A percentile compares a stretch with the other conserved stretches of the same genome.
Evolutionary conservation across 1,284 basidiomycete species (phyloP).

Genomic region (Limonomyces culmigenus): DNA sequence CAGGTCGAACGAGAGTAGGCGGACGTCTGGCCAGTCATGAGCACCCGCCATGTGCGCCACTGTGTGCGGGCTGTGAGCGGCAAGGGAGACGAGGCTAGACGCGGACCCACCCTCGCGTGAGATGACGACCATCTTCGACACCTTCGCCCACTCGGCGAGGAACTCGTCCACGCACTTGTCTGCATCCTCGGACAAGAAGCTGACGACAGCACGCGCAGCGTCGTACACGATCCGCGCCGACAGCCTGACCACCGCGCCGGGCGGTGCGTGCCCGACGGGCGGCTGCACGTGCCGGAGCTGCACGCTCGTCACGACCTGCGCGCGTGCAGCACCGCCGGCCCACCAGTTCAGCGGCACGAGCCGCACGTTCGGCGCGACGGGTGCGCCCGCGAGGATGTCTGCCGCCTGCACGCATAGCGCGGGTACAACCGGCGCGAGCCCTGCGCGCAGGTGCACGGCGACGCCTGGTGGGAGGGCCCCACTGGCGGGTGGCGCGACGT

Average conservation of each 20-base stretch:
- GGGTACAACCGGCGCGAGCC: slow-evolving; percentile 58
- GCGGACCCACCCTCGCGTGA: slow-evolving; percentile 59
- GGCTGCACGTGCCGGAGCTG: slow-evolving; percentile 79
- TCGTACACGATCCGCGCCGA: slow-evolving; percentile 80
- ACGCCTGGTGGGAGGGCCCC: slow-evolving; percentile 20
- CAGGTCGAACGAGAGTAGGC: slow-evolving; percentile 71
- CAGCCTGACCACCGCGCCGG: slow-evolving; percentile 50
- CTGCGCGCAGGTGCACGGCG: slow-evolving; percentile 34
- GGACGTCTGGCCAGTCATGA: slow-evolving; percentile 54
- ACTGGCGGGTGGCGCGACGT: slow-evolving; percentile 49
- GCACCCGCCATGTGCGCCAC: slow-evolving; percentile 69
- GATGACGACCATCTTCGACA: slow-evolving; percentile 85
- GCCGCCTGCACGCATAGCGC: slow-evolving; percentile 68
- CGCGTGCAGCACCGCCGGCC: slow-evolving; percentile 45
- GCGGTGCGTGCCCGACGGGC: slow-evolving; percentile 54
- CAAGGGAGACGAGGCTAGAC: not conserved
- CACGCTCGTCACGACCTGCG: slow-evolving; percentile 63
- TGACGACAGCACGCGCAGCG: slow-evolving; percentile 67
- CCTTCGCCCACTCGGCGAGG: slow-evolving; percentile 77
- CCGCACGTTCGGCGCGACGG: slow-evolving; percentile 75
- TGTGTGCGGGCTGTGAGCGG: slow-evolving; percentile 12
- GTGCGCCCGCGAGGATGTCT: slow-evolving; percentile 65
- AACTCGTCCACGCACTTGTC: slow-evolving; percentile 80
- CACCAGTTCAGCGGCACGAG: slow-evolving; percentile 85
- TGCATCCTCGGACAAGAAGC: slow-evolving; percentile 72